Evolutionary conservation across 345 rosid genomes (phyloP), one percentile per base, ranked within the genome.

Genomic region (Dipteronia sinensis): DNA sequence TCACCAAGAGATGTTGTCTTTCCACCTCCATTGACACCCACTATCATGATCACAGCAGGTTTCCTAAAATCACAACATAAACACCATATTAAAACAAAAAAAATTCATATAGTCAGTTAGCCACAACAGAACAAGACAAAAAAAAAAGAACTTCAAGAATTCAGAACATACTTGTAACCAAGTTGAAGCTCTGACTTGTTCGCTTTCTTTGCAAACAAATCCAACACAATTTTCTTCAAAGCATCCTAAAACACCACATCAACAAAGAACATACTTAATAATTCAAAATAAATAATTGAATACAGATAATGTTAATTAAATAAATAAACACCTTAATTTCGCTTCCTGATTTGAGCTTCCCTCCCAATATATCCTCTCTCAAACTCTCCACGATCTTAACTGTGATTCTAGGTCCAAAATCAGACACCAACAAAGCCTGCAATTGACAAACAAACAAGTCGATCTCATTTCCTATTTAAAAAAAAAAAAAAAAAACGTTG

Each of bases 1-100:
- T 84, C 89, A 92, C 98, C 99, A 46, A 96, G 99, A 79, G 98
- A 96, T 12, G 99, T 92, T 8, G 99, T 96, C 87, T 96, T 96
- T 69, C 98, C 98, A 68, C 99, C 97, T 80, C 99, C 99, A 71
- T 94, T 91, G 20, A 92, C 98, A 8, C 98, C 98, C 79, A 92
- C 98, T 10, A 92, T 86, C 91, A 94, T 88, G 51, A 91, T 69
- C 44, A 94, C 97, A 80, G 98, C 97, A 2, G 99, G 99, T 85
- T 92, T 96, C 88, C 98, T 93, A 78, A 82, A 47, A 42, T 49
- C 72, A 85, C 47, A 64, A 47, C 29, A 56, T 2, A n/a, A 10
- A 76, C 56, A 53, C n/a, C 25, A 7, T 40, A 51, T 53, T 29
- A 46, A 65, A 65, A 4, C 16, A 13, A 65, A 49, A 69, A 76